Base-by-base conservation (phyloP, 441 rosid species). In the Sinapis alba region DNA sequence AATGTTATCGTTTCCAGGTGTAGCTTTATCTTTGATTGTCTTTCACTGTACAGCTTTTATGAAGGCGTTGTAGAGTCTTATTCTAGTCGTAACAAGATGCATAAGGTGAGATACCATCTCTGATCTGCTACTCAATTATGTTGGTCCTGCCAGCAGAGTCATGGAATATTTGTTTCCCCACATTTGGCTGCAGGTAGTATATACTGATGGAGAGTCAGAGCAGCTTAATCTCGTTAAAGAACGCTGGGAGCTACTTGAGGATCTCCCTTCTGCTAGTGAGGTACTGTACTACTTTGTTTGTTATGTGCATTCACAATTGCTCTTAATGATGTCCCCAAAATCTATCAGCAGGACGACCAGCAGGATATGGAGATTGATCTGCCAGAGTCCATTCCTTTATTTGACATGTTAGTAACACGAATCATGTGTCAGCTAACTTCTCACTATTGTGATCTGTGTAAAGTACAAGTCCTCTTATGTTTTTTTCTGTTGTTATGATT, bases 171-270 rank as follows among this genome's bases (percentile, higher is more conserved):
- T 77, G 68, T 77, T 77, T 34, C 24, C 47, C 27, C 21, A 26
- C 20, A 71, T 75, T 50, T 65, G 27, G 62, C 21, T 67, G 38
- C 67, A 92, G 98, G 82, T 94, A 3, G 36, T 85, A 60, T 94
- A 92, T 47, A 59, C 74, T 16, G 97, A 92, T 57, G 97, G 97
- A 3, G 92, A 87, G 5, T 68, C 76, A 64, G 98, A 94, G 83
- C 57, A 3, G 15, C 74, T 91, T 66, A 79, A 87, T 79, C 93
- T 91, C 28, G 57, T 0, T 28, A 59, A 41, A 69, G 75, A 91
- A 81, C 77, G 78, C 5, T 91, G 90, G 90, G 79, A 84, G 63
- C 38, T 85, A 45, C 19, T 82, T 53, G 83, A 70, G 51, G 85
- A 84, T 67, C 77, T 68, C 69, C 28, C 5, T 69, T 58, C 63